Evolutionary conservation across 139 green algal species (phyloP).

Genomic region (Mesotaenium endlicherianum): DNA sequence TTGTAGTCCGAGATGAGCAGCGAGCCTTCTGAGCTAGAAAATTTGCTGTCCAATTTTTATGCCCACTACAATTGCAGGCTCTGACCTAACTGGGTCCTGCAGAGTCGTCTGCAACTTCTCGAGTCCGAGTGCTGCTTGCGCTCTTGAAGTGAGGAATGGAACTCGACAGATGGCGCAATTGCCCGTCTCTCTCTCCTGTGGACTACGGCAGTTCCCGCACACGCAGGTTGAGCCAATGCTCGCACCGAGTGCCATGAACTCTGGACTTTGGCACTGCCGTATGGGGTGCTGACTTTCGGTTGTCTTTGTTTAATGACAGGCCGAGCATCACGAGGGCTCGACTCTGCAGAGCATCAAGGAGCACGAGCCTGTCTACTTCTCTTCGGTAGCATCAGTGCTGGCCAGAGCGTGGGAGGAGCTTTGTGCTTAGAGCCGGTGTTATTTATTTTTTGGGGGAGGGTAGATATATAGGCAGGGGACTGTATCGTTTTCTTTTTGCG

Average conservation of each 20-base stretch:
- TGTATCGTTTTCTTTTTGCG: not conserved
- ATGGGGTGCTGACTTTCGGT: not conserved
- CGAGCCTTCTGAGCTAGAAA: too few relatives aligned
- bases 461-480: not conserved
- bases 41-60: too few relatives aligned
- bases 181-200: not conserved
- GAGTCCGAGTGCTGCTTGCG: not conserved
- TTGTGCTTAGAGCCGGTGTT: too few relatives aligned
- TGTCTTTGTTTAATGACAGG: not conserved
- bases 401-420: not conserved
- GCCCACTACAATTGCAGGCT: too few relatives aligned
- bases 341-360: slow-evolving; percentile 13
- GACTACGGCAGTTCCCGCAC: not conserved
- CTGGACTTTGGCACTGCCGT: not conserved
- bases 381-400: not conserved
- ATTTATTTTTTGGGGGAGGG: not conserved
- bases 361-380: slow-evolving; percentile 22
- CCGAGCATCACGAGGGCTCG: slow-evolving; percentile 15
- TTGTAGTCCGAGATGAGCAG: too few relatives aligned
- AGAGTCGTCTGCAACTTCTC: too few relatives aligned
- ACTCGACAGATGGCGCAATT: not conserved
- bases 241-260: not conserved
- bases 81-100: too few relatives aligned
- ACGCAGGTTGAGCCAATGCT: not conserved
- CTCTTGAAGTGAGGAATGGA: not conserved